phyloP scores from a whole-genome alignment of 139 green algal species.

The Trebouxia sp. region DNA sequence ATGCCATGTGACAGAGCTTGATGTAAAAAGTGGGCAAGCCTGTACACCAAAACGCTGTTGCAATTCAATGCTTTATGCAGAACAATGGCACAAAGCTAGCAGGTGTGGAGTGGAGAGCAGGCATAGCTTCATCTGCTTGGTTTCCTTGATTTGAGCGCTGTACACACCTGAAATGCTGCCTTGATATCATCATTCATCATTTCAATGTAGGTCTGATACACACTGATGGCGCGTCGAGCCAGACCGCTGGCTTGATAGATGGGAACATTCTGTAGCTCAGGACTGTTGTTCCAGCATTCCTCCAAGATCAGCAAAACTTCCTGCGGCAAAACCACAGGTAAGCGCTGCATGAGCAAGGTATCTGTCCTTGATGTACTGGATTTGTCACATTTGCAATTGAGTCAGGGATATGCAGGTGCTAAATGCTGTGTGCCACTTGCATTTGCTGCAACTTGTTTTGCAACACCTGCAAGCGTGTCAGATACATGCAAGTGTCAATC shows the following conservation, averaged over 20 bases:
- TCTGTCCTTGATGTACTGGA: not conserved
- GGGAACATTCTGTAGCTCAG: slow-evolving; percentile 84
- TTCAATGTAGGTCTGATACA: slow-evolving; percentile 97
- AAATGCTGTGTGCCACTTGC: not conserved
- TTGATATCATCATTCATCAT: slow-evolving; percentile 97
- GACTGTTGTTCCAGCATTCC: slow-evolving; percentile 90
- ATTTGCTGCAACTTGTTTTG: not conserved
- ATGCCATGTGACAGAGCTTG: too few relatives aligned
- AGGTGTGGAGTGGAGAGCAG: too few relatives aligned
- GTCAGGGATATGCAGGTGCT: not conserved
- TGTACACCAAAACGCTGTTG: too few relatives aligned
- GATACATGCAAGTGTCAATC: too few relatives aligned
- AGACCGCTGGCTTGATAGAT: slow-evolving; percentile 90
- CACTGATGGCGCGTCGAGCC: slow-evolving; percentile 72
- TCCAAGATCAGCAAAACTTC: slow-evolving; percentile 97
- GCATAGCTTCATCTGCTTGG: too few relatives aligned
- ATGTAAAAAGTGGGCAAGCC: too few relatives aligned
- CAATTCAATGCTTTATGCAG: too few relatives aligned
- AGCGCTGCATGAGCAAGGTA: not conserved
- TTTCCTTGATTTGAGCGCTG: too few relatives aligned
- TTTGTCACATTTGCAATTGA: not conserved
- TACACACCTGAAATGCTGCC: slow-evolving; percentile 68
- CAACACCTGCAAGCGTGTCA: too few relatives aligned
- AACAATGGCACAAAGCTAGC: too few relatives aligned
- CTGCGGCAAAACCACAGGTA: slow-evolving; percentile 47